phyloP scores from a whole-genome alignment of 176 grass and related monocot species.

The Zizania latifolia region DNA sequence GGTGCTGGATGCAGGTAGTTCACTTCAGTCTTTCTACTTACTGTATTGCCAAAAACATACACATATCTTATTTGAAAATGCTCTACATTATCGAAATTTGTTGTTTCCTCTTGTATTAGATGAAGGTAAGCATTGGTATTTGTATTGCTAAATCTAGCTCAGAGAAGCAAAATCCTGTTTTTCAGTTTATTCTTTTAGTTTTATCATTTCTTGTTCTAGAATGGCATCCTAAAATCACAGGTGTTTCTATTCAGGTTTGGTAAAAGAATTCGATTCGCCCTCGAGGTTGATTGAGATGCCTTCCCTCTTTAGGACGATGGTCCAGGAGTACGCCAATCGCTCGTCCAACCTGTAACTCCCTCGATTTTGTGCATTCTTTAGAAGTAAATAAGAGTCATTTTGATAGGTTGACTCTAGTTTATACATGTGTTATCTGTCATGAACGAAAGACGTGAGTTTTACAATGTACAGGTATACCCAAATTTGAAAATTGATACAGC shows the following conservation, averaged over 20 bases:
- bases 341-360: slow-evolving; percentile 43
- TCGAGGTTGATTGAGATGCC: slow-evolving; percentile 61
- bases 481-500: not conserved
- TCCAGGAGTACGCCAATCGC: slow-evolving; percentile 75
- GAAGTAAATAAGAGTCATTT: not conserved
- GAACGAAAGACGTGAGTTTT: not conserved
- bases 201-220: not conserved
- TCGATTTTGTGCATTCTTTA: not conserved
- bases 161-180: not conserved
- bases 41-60: not conserved
- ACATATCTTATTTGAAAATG: not conserved
- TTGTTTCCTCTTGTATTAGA: not conserved
- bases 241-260: slow-evolving; percentile 47
- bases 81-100: not conserved
- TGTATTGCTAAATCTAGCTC: not conserved
- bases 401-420: not conserved
- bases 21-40: not conserved
- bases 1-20: slow-evolving; percentile 73
- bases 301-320: slow-evolving; percentile 61
- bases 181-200: not conserved
- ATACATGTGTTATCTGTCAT: not conserved
- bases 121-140: not conserved
- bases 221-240: not conserved
- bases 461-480: not conserved
- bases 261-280: slow-evolving; percentile 73